Evolutionary conservation across 2,329 filamentous ascomycete species (phyloP).

Genomic region (Hymenoscyphus albidus): DNA sequence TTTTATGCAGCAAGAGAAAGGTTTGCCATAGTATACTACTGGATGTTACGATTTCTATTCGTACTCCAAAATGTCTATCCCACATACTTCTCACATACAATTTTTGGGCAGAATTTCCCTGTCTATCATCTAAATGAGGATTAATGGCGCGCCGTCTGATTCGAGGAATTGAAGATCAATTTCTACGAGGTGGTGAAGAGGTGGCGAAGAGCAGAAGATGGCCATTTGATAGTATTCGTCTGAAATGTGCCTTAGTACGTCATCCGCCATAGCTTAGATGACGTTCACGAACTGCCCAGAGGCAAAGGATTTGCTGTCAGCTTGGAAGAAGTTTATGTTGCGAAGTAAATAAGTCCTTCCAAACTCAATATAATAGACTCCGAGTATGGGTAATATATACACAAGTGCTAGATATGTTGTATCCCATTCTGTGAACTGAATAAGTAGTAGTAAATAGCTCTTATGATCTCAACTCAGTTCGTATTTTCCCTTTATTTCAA

Average conservation of each 20-base stretch:
- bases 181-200: neutral
- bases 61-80: neutral
- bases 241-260: neutral
- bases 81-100: neutral
- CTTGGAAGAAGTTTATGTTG: neutral
- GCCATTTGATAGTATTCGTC: neutral
- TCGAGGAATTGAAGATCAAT: neutral
- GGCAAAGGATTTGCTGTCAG: neutral
- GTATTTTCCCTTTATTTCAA: neutral
- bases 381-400: neutral
- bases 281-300: neutral
- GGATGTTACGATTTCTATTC: neutral
- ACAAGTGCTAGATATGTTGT: no score
- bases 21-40: neutral
- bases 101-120: neutral
- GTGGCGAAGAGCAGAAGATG: neutral
- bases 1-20: neutral
- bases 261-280: neutral
- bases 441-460: no score
- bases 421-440: no score
- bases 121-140: neutral
- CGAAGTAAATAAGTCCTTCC: neutral
- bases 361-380: neutral
- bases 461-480: no score
- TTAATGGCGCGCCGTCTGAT: neutral